Percentiles rank a stretch among this genome's conserved stretches.
Evolutionary conservation across 75 land plant genomes (phyloP).

Genomic region (Pinus taeda): DNA sequence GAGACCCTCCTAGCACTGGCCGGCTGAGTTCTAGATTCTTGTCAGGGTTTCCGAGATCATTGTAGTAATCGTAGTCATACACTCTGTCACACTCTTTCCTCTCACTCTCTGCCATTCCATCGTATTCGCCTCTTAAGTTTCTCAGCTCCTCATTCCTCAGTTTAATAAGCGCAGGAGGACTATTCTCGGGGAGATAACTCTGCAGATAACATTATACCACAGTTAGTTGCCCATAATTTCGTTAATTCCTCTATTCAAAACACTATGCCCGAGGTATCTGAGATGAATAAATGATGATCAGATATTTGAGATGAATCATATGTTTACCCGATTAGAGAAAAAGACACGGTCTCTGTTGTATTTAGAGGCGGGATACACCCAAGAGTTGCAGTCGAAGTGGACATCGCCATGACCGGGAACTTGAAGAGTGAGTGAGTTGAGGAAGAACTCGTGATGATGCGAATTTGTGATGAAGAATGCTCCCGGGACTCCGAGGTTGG

Average conservation of each 20-base stretch:
- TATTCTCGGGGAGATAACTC: slow-evolving; percentile 41
- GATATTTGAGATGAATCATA: background rate
- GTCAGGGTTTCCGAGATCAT: slow-evolving; percentile 54
- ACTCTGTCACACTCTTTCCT: slow-evolving; percentile 35
- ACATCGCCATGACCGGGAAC: slow-evolving; percentile 26
- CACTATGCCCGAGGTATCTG: too few relatives aligned
- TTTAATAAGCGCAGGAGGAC: slow-evolving; percentile 30
- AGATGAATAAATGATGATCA: too few relatives aligned
- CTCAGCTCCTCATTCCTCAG: slow-evolving; percentile 34
- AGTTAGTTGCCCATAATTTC: background rate
- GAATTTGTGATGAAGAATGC: slow-evolving; percentile 26
- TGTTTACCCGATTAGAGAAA: slow-evolving; percentile 56
- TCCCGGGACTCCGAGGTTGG: slow-evolving; percentile 26
- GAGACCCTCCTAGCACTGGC: slow-evolving; percentile 42
- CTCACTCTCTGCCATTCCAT: slow-evolving; percentile 12
- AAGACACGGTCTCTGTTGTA: slow-evolving; percentile 65
- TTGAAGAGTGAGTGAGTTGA: slow-evolving; percentile 4
- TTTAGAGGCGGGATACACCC: slow-evolving; percentile 56
- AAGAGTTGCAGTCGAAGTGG: slow-evolving; percentile 83
- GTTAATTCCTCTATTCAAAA: background rate
- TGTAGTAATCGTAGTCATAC: slow-evolving; percentile 56
- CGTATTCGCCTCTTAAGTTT: slow-evolving; percentile 33
- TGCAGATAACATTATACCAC: slow-evolving; percentile 5
- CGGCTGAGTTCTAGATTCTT: slow-evolving; percentile 12
- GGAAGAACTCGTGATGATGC: slow-evolving; percentile 33